phyloP scores from a whole-genome alignment of 176 grass and related monocot genomes.

The Saccharum spontaneum region DNA sequence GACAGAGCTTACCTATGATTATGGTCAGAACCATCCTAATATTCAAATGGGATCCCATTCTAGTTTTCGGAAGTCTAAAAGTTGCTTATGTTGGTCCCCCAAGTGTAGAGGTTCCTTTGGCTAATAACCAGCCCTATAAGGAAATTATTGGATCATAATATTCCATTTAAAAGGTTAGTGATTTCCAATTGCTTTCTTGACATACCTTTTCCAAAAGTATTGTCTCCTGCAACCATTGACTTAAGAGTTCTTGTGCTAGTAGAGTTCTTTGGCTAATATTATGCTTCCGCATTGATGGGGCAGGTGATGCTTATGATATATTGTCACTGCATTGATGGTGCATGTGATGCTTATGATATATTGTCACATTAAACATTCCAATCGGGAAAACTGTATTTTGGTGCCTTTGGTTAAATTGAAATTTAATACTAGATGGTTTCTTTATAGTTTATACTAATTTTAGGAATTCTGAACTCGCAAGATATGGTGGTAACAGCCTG shows the following conservation, averaged over 20 bases:
- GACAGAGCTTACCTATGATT: slow-evolving; percentile 89
- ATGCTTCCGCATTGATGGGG: neutral
- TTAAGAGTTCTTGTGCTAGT: neutral
- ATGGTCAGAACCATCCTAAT: slow-evolving; percentile 58
- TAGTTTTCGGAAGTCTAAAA: slow-evolving; percentile 41
- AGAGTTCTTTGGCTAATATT: neutral
- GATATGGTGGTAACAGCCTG: neutral
- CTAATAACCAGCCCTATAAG: slow-evolving; percentile 15
- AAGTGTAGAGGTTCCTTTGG: slow-evolving; percentile 79
- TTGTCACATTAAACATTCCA: slow-evolving; percentile 2
- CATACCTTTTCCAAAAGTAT: neutral
- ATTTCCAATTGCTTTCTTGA: slow-evolving; percentile 19
- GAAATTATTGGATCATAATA: slow-evolving; percentile 9
- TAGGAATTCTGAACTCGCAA: neutral
- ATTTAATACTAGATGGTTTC: neutral
- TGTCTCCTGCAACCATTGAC: neutral
- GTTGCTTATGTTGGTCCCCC: slow-evolving; percentile 56
- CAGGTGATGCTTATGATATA: neutral
- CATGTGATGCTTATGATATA: neutral
- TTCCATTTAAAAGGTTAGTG: slow-evolving; percentile 25
- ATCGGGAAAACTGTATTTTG: neutral
- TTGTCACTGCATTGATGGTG: neutral
- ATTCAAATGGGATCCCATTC: slow-evolving; percentile 27
- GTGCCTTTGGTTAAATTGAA: neutral
- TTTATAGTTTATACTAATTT: no score